Evolutionary conservation across 139 green algal species (phyloP).

Genomic region (Auxenochlorella pyrenoidosa): DNA sequence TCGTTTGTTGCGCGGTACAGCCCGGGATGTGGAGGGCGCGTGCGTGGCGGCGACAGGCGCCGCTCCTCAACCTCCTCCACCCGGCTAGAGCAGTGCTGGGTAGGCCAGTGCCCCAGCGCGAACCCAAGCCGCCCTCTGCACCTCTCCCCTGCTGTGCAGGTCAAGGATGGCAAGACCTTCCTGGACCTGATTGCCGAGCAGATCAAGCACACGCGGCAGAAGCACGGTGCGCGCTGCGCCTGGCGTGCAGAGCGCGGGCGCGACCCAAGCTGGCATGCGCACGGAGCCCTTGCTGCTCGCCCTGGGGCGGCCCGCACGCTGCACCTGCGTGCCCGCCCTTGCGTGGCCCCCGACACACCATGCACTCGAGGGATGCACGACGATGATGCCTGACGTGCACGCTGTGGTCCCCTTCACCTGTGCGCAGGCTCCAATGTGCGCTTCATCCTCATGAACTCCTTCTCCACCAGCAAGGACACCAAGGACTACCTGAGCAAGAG

Average conservation of each 20-base stretch:
- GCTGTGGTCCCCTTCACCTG: background rate
- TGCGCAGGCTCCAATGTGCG: slow-evolving; percentile 44
- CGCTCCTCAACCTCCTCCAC: too few species aligned
- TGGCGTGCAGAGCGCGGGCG: too few species aligned
- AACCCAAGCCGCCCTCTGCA: too few species aligned
- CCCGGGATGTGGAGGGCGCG: too few species aligned
- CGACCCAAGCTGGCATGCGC: too few species aligned
- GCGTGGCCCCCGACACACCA: background rate
- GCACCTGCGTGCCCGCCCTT: background rate
- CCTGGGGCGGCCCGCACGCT: background rate
- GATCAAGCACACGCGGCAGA: slow-evolving; percentile 84
- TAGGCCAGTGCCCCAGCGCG: too few species aligned
- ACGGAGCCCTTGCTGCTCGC: background rate
- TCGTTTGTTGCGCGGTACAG: too few species aligned
- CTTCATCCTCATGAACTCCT: slow-evolving; percentile 96
- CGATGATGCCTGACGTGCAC: too few species aligned
- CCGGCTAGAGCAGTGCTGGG: too few species aligned
- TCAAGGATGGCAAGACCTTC: slow-evolving; percentile 92
- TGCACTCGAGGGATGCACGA: too few species aligned
- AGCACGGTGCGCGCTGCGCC: slow-evolving; percentile 59
- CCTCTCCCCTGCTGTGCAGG: too few species aligned
- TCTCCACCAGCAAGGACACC: slow-evolving; percentile 88
- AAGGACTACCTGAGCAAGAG: slow-evolving; percentile 67
- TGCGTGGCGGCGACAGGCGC: too few species aligned
- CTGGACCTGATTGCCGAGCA: slow-evolving; percentile 96